Evolutionary conservation across 805 yeast genomes (phyloP), one percentile per base, ranked within the genome.

Genomic region (Komagataella ulmi): DNA sequence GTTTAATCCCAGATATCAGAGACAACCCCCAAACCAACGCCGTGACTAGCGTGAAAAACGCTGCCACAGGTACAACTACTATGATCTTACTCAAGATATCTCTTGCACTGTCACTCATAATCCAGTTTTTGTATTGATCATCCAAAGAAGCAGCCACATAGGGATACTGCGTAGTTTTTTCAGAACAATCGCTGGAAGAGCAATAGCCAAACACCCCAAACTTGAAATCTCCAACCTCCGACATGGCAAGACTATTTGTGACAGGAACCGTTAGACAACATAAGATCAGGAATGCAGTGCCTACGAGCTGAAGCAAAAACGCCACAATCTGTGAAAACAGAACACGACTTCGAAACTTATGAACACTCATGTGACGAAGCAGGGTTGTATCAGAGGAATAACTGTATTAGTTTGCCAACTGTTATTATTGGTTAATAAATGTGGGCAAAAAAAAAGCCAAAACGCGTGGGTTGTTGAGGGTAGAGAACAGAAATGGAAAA

Each of bases 161-260:
- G 8, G 40, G 40, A 30, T 30, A 30, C 6, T 14, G 12, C 5
- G 40, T 30, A 30, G 40, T 30, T 30, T 30, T 30, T 6, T 58
- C 59, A 17, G 73, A 61, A 59, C 86, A 81, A 0, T 59, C 54
- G 3, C 57, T 54, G 1, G 61, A 59, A 3, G 59, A 46, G 60
- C 93, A 85, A 61, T 75, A 79, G 2, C 93, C 93, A 60, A 85
- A 76, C 1, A 79, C 75, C 36, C 93, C 93, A 62, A 74, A 85
- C 2, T 69, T 66, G 55, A 68, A 66, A 46, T 64, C 61, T 18
- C 66, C 66, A 40, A 79, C 72, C 40, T 71, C 61, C 6, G 82
- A 81, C 12, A 85, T 57, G 3, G 69, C 68, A 48, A 85, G 71
- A 6, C 71, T 59, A 2, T 65, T 55, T 7, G 75, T 69, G 1